phyloP scores from a whole-genome alignment of 1,284 basidiomycete genomes.

The Earliella scabrosa region DNA sequence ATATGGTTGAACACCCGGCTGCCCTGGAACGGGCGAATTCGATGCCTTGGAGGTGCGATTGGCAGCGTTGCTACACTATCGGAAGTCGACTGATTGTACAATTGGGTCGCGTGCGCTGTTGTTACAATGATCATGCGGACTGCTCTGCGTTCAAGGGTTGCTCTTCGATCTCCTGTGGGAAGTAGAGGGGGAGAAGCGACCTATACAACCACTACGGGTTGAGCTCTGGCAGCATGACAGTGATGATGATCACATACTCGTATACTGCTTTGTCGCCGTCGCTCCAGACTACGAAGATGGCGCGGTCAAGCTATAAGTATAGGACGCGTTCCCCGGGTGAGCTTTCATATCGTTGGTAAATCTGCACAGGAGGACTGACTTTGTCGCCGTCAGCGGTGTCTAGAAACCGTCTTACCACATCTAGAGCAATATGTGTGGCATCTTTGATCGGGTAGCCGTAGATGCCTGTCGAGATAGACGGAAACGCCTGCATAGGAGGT shows the following conservation, averaged over 20 bases:
- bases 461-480: slow-evolving; percentile 80
- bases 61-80: too few relatives aligned
- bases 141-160: background rate
- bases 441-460: slow-evolving; percentile 79
- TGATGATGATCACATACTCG: slow-evolving; percentile 50
- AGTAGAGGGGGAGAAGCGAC: background rate
- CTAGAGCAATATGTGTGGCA: slow-evolving; percentile 74
- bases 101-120: too few relatives aligned
- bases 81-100: too few relatives aligned
- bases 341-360: background rate
- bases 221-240: too few relatives aligned
- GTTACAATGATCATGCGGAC: too few relatives aligned
- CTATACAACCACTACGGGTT: background rate
- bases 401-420: slow-evolving; percentile 58
- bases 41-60: too few relatives aligned
- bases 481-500: slow-evolving; percentile 72
- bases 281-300: slow-evolving; percentile 78
- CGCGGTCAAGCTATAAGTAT: slow-evolving; percentile 60
- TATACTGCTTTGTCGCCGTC: slow-evolving; percentile 67
- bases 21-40: too few relatives aligned
- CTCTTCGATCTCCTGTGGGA: background rate
- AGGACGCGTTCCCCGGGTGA: too few relatives aligned
- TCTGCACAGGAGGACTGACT: slow-evolving; percentile 38
- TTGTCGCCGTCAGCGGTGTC: slow-evolving; percentile 55
- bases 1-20: too few relatives aligned